Conservation (phyloP, 345 rosid genomes). For the Syzygium aromaticum region DNA sequence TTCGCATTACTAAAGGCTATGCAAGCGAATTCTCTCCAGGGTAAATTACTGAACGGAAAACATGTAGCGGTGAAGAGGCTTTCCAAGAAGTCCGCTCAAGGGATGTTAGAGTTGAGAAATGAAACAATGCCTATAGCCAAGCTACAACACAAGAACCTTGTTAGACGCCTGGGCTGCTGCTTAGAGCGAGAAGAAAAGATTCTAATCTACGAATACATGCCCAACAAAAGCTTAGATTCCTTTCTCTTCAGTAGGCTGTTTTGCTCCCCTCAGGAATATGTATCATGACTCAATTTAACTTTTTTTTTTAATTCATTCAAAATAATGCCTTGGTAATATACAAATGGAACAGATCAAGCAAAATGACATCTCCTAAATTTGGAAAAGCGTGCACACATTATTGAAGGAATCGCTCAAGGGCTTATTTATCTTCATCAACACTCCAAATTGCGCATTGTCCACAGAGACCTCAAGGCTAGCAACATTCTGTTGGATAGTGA, state of each 20-base stretch:
- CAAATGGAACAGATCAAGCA: constrained; percentile 13
- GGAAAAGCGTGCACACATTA: constrained; percentile 12
- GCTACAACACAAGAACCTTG: constrained; percentile 30
- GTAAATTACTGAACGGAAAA: constrained; percentile 14
- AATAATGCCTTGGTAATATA: neutral
- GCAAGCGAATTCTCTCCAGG: neutral
- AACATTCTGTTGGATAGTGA: constrained; percentile 19
- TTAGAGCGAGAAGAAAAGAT: constrained; percentile 16
- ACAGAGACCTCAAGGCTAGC: constrained; percentile 32
- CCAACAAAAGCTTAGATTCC: constrained; percentile 26
- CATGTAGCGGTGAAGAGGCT: constrained; percentile 26
- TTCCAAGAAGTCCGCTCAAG: constrained; percentile 21
- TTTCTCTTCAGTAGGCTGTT: constrained; percentile 15
- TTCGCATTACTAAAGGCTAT: neutral
- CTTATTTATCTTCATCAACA: constrained; percentile 45
- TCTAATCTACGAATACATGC: constrained; percentile 24
- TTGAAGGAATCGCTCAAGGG: constrained; percentile 39
- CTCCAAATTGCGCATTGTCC: constrained; percentile 34
- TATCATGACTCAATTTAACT: neutral
- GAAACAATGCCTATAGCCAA: constrained; percentile 14
- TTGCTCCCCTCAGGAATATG: neutral
- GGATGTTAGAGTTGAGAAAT: constrained; percentile 19
- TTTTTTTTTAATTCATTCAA: neutral
- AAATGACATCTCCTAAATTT: constrained; percentile 13
- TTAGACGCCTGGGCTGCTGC: constrained; percentile 27